phyloP scores from a whole-genome alignment of 805 yeast genomes.

The Saccharomycopsis fibuligera region DNA sequence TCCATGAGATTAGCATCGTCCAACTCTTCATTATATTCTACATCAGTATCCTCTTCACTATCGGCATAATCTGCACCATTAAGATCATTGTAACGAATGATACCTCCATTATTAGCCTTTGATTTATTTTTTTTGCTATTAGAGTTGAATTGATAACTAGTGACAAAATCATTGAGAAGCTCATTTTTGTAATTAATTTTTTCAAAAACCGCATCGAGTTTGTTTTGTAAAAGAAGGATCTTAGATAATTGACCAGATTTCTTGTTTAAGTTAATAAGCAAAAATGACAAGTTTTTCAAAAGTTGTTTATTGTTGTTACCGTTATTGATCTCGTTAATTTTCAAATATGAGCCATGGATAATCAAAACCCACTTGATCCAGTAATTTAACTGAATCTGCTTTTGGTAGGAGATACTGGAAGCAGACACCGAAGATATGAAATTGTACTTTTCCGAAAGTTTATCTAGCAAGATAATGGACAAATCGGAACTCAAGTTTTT shows the following conservation, averaged over 20 bases:
- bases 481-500: constrained; percentile 48
- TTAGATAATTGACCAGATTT: constrained; percentile 66
- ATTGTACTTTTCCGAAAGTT: constrained; percentile 43
- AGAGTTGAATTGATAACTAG: background rate
- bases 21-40: constrained; percentile 68
- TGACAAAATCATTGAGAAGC: constrained; percentile 37
- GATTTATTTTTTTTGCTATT: constrained; percentile 24
- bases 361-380: constrained; percentile 90
- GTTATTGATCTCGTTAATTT: constrained; percentile 41
- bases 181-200: constrained; percentile 46
- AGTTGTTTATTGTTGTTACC: constrained; percentile 31
- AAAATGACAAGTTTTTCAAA: constrained; percentile 41
- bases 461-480: constrained; percentile 51
- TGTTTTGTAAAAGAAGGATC: constrained; percentile 74
- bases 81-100: constrained; percentile 28
- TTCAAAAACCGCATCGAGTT: constrained; percentile 59
- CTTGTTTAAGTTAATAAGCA: constrained; percentile 53
- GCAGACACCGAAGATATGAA: constrained; percentile 22
- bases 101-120: constrained; percentile 24
- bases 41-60: constrained; percentile 38
- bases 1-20: constrained; percentile 41
- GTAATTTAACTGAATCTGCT: constrained; percentile 41
- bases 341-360: constrained; percentile 67
- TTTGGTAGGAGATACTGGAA: constrained; percentile 39
- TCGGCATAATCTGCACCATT: constrained; percentile 30